A percentile compares a stretch with the other conserved stretches of the same genome.
phyloP scores from a whole-genome alignment of 2,329 filamentous ascomycete species.

The Simplicillium sp. region DNA sequence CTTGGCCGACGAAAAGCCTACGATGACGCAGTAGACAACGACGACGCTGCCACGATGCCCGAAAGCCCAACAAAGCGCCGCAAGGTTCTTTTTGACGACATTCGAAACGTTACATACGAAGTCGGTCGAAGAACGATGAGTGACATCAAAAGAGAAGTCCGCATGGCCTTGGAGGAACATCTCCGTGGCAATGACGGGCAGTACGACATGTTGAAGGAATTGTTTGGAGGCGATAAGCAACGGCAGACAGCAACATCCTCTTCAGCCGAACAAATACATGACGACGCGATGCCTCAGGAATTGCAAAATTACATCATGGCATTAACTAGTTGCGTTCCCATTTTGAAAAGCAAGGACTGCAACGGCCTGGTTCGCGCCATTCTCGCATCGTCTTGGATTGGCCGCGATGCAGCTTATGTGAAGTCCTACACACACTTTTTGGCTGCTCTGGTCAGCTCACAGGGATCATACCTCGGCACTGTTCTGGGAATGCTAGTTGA shows the following conservation, averaged over 20 bases:
- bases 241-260: constrained; percentile 16
- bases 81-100: constrained; percentile 50
- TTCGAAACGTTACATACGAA: constrained; percentile 46
- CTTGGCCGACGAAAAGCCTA: constrained; percentile 34
- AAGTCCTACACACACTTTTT: constrained; percentile 60
- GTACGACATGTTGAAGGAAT: constrained; percentile 51
- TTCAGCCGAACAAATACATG: constrained; percentile 28
- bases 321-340: constrained; percentile 51
- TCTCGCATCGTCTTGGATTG: constrained; percentile 55
- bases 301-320: constrained; percentile 53
- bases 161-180: constrained; percentile 47
- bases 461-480: constrained; percentile 65
- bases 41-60: constrained; percentile 25
- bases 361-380: constrained; percentile 48
- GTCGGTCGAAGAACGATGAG: constrained; percentile 42
- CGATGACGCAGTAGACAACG: constrained; percentile 25
- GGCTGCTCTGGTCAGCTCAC: constrained; percentile 67
- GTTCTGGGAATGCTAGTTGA: constrained; percentile 74
- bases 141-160: constrained; percentile 45
- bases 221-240: constrained; percentile 42
- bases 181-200: constrained; percentile 47
- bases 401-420: constrained; percentile 54
- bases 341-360: constrained; percentile 48
- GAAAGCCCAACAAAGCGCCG: constrained; percentile 42
- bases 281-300: constrained; percentile 44